Evolutionary conservation across 2,329 filamentous ascomycete species (phyloP).

Genomic region (Fusarium lateritium): DNA sequence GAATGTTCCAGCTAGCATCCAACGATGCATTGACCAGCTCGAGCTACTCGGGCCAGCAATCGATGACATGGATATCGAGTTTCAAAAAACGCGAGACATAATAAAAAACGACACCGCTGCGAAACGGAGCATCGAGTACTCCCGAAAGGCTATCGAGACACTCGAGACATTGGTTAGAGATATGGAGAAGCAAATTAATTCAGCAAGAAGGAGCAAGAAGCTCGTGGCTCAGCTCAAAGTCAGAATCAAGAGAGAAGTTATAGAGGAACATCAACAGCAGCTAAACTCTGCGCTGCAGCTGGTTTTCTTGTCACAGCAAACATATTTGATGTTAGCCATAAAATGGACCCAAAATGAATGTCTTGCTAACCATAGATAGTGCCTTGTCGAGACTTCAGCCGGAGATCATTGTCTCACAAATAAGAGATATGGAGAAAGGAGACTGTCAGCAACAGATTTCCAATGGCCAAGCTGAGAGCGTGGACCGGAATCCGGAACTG

Average conservation of each 20-base stretch:
- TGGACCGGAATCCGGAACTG: too few species aligned
- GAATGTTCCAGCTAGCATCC: conserved; percentile 17
- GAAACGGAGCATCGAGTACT: conserved; percentile 23
- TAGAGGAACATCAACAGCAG: conserved; percentile 19
- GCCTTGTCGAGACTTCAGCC: conserved; percentile 23
- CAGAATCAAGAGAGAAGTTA: conserved; percentile 13
- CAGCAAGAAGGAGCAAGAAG: background rate
- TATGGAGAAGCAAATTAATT: conserved; percentile 21
- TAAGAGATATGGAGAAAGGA: background rate
- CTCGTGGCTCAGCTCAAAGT: conserved; percentile 4
- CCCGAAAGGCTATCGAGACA: background rate
- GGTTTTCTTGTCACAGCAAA: conserved; percentile 22
- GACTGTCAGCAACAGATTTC: background rate
- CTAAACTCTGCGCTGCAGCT: conserved; percentile 21
- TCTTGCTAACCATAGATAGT: accelerated
- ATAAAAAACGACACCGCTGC: background rate
- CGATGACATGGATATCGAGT: conserved; percentile 23
- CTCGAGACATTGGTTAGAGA: conserved; percentile 9
- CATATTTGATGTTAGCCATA: conserved; percentile 17
- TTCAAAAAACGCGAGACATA: background rate
- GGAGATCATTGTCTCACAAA: conserved; percentile 7
- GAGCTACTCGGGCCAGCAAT: background rate
- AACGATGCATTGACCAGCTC: conserved; percentile 9
- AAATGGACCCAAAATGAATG: background rate
- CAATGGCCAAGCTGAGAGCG: too few species aligned